phyloP scores from a whole-genome alignment of 352 stramenopile genomes.

The Globisporangium camurandrum region DNA sequence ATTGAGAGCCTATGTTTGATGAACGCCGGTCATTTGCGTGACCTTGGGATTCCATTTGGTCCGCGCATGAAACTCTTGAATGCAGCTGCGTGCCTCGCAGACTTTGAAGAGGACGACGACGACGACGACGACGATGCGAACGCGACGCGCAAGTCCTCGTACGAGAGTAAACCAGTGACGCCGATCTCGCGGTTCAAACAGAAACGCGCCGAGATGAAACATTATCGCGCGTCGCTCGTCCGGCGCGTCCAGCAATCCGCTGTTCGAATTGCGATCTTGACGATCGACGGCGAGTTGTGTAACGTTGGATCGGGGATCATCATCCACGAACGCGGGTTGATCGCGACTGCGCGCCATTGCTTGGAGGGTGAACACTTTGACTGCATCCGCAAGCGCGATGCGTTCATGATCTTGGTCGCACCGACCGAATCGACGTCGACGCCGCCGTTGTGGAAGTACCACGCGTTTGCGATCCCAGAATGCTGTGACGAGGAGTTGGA shows the following conservation, averaged over 20 bases:
- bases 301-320: conserved; percentile 86
- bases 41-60: conserved; percentile 78
- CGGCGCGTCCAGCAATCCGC: conserved; percentile 81
- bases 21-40: conserved; percentile 77
- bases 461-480: conserved; percentile 70
- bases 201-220: conserved; percentile 77
- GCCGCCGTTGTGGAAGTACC: conserved; percentile 80
- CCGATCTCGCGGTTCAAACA: conserved; percentile 76
- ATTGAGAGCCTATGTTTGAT: conserved; percentile 83
- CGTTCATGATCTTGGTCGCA: conserved; percentile 83
- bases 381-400: conserved; percentile 79
- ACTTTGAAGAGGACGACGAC: conserved; percentile 79
- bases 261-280: conserved; percentile 79
- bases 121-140: no score
- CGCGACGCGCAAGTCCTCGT: conserved; percentile 50
- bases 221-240: conserved; percentile 78
- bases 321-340: conserved; percentile 70
- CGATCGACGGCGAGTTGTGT: conserved; percentile 75
- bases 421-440: conserved; percentile 76
- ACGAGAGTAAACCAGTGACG: conserved; percentile 48
- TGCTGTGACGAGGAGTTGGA: conserved; percentile 82
- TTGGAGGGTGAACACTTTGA: conserved; percentile 82
- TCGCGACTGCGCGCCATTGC: conserved; percentile 74
- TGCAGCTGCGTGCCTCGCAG: conserved; percentile 67
- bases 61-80: conserved; percentile 84